Conservation (phyloP, 2,329 filamentous ascomycete genomes). For the Madurella fahalii region DNA sequence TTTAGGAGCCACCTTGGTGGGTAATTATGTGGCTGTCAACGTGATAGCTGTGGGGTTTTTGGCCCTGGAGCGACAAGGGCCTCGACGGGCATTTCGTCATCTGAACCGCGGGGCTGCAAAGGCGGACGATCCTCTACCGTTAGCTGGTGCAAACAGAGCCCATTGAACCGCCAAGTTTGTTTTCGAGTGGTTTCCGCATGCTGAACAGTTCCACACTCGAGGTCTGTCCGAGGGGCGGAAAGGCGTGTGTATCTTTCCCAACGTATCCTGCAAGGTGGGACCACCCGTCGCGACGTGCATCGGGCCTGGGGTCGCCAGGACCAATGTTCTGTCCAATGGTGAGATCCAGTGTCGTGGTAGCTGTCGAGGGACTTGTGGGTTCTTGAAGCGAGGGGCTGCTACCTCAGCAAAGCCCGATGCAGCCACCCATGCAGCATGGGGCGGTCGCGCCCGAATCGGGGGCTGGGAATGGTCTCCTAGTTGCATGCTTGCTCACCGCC, state of each 20-base stretch:
- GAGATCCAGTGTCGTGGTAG: neutral
- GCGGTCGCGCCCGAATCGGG: constrained; percentile 12
- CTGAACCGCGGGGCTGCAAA: too few relatives aligned
- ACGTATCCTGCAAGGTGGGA: too few relatives aligned
- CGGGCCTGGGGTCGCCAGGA: constrained; percentile 1
- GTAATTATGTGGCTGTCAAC: neutral
- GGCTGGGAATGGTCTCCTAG: too few relatives aligned
- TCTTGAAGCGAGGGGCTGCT: neutral
- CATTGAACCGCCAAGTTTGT: too few relatives aligned
- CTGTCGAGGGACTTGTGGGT: neutral
- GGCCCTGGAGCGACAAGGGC: too few relatives aligned
- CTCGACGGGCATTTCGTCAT: too few relatives aligned
- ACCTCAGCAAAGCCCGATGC: neutral
- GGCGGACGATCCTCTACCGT: too few relatives aligned
- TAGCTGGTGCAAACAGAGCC: too few relatives aligned
- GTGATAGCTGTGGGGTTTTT: neutral
- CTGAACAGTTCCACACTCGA: too few relatives aligned
- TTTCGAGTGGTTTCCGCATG: too few relatives aligned
- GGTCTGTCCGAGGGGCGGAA: too few relatives aligned
- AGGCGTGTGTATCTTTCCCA: too few relatives aligned
- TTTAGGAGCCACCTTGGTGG: neutral
- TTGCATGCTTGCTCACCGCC: constrained; percentile 21
- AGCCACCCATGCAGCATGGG: constrained; percentile 2
- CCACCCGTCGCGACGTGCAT: neutral
- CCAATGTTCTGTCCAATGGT: neutral